These are phyloP conservation scores for Nakaseomyces sp. DNA, from an alignment of 1,139 yeast species.

Conservation along the genomic window DNA sequence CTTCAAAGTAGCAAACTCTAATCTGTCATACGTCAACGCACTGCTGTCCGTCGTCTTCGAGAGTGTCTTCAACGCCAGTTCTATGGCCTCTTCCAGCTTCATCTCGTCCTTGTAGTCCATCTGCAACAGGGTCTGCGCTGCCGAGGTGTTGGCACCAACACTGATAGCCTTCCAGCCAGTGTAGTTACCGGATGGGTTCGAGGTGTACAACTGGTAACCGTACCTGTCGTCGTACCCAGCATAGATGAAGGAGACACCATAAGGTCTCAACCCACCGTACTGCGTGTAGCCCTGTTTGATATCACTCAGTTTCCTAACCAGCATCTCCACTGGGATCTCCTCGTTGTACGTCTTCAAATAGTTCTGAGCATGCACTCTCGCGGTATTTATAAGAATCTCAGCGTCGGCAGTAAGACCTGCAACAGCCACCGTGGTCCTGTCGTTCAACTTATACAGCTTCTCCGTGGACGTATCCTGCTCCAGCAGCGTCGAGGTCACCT, in stretches of 20 bases:
- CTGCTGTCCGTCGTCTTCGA: conserved; percentile 92
- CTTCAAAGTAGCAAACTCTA: conserved; percentile 78
- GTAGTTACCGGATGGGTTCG: conserved; percentile 95
- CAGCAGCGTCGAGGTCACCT: conserved; percentile 80
- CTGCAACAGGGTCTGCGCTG: conserved; percentile 91
- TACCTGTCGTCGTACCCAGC: conserved; percentile 92
- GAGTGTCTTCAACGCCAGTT: conserved; percentile 81
- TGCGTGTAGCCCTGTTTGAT: conserved; percentile 97
- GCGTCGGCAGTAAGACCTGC: conserved; percentile 99
- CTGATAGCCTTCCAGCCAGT: conserved; percentile 98
- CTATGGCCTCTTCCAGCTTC: conserved; percentile 69
- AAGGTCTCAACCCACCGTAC: conserved; percentile 97
- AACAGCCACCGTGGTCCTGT: conserved; percentile 83
- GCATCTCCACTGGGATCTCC: conserved; percentile 82
- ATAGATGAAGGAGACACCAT: conserved; percentile 91
- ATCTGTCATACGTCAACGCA: conserved; percentile 74
- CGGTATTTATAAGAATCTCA: conserved; percentile 76
- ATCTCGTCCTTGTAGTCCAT: conserved; percentile 88
- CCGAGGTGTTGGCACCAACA: conserved; percentile 92
- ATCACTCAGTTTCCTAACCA: conserved; percentile 85
- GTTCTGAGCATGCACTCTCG: conserved; percentile 78
- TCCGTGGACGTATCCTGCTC: conserved; percentile 94
- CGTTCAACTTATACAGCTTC: conserved; percentile 78
- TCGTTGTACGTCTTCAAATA: conserved; percentile 81
- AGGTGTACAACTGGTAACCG: conserved; percentile 86